Base-by-base conservation (phyloP, 345 rosid species). In the Microcos paniculata region DNA sequence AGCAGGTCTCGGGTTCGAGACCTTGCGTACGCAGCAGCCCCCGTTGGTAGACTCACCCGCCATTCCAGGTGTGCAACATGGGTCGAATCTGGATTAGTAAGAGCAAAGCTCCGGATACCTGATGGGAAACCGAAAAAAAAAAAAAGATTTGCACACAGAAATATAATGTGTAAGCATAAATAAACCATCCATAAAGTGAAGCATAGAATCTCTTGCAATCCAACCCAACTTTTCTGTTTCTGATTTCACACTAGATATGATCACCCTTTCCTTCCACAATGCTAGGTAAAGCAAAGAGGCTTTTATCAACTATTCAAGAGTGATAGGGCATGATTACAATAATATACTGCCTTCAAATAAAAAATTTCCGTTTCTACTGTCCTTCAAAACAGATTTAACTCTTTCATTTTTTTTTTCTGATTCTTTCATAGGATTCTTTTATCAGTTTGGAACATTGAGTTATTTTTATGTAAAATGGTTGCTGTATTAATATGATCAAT, bases 251-350 rank as follows among this genome's bases (percentile, higher is more conserved):
- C 38, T 48, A 49, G 24, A 68, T 68, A 46, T 48, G 21, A 28
- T 49, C 58, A 49, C 8, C 43, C 43, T 48, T 3, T 69, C 16
- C 58, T 28, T 69, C 73, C 73, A 49, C 26, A 28, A 49, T 49
- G 43, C 49, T 69, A 18, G 43, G 73, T 49, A 69, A 49, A 68
- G 72, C 38, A 68, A 68, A 46, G 72, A 24, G 23, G 15, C 40
- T 68, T 46, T 46, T 57, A 57, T 57, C 55, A 9, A 14, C 6
- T 51, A 42, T 19, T 40, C 24, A 14, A 24, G 71, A 23, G 35
- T 31, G 13, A n/a, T 30, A 67, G 69, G 19, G 7, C 71, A 67
- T 45, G 58, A 69, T 53, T 72, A 40, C 51, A 72, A 33, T 52
- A 72, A n/a, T n/a, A n/a, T n/a, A n/a, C n/a, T n/a, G n/a, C n/a